Evolutionary conservation across 1,284 basidiomycete genomes (phyloP).

Genomic region (Tilletia horrida): DNA sequence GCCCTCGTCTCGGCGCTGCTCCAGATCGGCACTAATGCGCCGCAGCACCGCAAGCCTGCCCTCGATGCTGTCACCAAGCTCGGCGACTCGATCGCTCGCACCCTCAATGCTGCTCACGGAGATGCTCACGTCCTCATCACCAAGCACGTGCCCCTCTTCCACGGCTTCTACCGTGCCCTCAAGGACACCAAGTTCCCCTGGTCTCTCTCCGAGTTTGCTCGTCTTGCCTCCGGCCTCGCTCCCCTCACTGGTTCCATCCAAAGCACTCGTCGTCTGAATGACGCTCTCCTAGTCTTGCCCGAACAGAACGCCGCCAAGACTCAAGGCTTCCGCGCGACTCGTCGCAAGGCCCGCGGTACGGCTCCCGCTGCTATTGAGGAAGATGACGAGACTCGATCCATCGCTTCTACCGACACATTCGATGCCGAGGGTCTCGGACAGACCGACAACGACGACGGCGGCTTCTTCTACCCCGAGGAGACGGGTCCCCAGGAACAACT

Average conservation of each 20-base stretch:
- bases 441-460: slow-evolving; percentile 39
- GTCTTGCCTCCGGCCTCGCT: slow-evolving; percentile 62
- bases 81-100: slow-evolving; percentile 26
- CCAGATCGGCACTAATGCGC: slow-evolving; percentile 62
- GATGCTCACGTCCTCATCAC: slow-evolving; percentile 71
- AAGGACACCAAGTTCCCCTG: slow-evolving; percentile 73
- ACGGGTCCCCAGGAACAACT: slow-evolving; percentile 23
- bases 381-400: slow-evolving; percentile 32
- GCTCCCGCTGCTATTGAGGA: slow-evolving; percentile 37
- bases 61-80: slow-evolving; percentile 48
- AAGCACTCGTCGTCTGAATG: slow-evolving; percentile 60
- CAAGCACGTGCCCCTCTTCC: slow-evolving; percentile 70
- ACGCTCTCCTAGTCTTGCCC: slow-evolving; percentile 58
- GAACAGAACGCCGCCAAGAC: slow-evolving; percentile 57
- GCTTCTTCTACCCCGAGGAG: slow-evolving; percentile 33
- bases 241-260: slow-evolving; percentile 63
- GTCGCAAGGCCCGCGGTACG: slow-evolving; percentile 27
- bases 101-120: slow-evolving; percentile 49
- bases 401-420: slow-evolving; percentile 58
- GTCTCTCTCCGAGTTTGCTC: slow-evolving; percentile 67
- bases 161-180: slow-evolving; percentile 81
- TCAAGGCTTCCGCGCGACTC: slow-evolving; percentile 43
- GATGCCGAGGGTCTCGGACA: slow-evolving; percentile 34
- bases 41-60: slow-evolving; percentile 63
- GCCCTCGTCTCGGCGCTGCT: slow-evolving; percentile 58